Conservation (phyloP, 768 basidiomycete genomes). For the Suillus decipiens region DNA sequence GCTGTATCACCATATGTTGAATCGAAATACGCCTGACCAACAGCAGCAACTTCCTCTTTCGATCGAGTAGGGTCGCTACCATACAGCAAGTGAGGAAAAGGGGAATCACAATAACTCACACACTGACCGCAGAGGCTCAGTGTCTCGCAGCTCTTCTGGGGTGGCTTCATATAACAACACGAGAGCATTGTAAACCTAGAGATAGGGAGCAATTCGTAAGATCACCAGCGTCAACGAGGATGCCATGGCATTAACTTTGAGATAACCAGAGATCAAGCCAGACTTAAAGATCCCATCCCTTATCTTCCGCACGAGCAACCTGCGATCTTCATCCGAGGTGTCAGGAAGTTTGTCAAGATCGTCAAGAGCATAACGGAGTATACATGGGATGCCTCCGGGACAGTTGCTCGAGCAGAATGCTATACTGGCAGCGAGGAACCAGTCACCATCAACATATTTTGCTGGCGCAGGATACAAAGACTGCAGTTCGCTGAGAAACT, state of each 20-base stretch:
- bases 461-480: slow-evolving; percentile 42
- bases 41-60: slow-evolving; percentile 42
- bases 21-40: slow-evolving; percentile 47
- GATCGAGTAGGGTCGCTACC: slow-evolving; percentile 43
- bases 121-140: slow-evolving; percentile 45
- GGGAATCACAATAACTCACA: neutral
- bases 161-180: slow-evolving; percentile 51
- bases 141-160: slow-evolving; percentile 54
- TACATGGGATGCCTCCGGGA: slow-evolving; percentile 56
- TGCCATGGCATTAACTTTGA: slow-evolving; percentile 43
- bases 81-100: neutral
- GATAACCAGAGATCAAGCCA: slow-evolving; percentile 57
- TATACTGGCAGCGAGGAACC: slow-evolving; percentile 61
- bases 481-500: slow-evolving; percentile 47
- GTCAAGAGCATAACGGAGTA: slow-evolving; percentile 51
- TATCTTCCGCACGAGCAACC: slow-evolving; percentile 52
- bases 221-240: neutral
- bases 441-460: slow-evolving; percentile 43
- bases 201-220: neutral
- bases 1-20: slow-evolving; percentile 60
- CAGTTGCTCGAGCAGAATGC: slow-evolving; percentile 60
- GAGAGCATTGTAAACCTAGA: slow-evolving; percentile 60
- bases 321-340: slow-evolving; percentile 34
- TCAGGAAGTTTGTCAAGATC: slow-evolving; percentile 40
- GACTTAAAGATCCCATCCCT: slow-evolving; percentile 65